Conservation (phyloP, 208 protist species). For the Phytomonas sp. region DNA sequence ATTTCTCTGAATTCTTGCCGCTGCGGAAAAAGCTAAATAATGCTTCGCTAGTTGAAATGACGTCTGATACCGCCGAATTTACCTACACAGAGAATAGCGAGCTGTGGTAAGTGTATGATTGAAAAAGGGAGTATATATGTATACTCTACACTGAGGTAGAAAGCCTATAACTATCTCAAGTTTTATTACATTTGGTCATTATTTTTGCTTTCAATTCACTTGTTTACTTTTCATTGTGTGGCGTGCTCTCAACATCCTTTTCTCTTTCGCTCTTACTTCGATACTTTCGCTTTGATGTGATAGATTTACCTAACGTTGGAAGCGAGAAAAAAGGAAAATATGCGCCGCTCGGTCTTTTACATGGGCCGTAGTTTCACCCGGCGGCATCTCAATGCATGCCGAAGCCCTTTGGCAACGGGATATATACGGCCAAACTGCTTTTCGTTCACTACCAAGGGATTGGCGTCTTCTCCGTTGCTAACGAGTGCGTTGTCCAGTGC, state of each 20-base stretch:
- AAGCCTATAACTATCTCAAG: not conserved
- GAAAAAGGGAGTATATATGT: not conserved
- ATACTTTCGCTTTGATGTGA: not conserved
- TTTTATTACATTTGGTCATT: conserved; percentile 7
- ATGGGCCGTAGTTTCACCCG: conserved; percentile 76
- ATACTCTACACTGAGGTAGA: not conserved
- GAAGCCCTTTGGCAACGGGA: conserved; percentile 69
- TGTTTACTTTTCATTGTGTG: not conserved
- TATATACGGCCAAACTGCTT: conserved; percentile 64
- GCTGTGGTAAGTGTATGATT: not conserved
- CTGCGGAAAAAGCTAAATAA: not conserved
- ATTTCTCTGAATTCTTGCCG: not conserved
- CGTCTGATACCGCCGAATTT: not conserved
- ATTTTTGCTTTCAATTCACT: conserved; percentile 1
- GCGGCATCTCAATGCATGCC: conserved; percentile 73
- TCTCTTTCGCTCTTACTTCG: not conserved
- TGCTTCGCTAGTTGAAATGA: not conserved
- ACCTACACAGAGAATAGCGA: not conserved
- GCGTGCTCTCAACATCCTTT: not conserved
- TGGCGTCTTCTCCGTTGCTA: conserved; percentile 36
- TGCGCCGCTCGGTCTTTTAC: conserved; percentile 75
- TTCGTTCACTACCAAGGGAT: conserved; percentile 26
- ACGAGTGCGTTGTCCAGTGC: conserved; percentile 21
- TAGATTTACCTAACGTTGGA: not conserved
- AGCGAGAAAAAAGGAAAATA: conserved; percentile 13